Conservation (phyloP, 2,329 filamentous ascomycete genomes). For the Microdochium bolleyi region DNA sequence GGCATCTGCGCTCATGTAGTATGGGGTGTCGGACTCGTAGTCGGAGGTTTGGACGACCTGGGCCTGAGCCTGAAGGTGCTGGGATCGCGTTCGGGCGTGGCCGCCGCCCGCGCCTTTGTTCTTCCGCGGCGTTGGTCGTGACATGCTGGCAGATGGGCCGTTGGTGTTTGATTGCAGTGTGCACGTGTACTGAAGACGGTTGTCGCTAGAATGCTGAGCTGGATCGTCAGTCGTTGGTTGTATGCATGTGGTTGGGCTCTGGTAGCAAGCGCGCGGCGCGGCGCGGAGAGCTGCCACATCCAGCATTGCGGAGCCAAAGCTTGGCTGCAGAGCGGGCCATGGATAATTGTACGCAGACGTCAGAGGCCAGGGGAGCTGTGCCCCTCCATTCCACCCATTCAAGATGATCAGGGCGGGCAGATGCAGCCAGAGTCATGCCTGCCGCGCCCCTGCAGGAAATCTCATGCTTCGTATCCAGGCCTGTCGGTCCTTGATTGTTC, state of each 20-base stretch:
- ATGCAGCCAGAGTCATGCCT: too few relatives aligned
- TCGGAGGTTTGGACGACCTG: constrained; percentile 31
- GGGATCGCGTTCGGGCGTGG: background rate
- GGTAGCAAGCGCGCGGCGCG: background rate
- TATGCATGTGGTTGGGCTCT: background rate
- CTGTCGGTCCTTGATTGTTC: too few relatives aligned
- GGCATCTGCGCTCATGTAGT: constrained; percentile 34
- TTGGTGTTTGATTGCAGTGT: background rate
- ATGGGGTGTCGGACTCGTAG: constrained; percentile 58
- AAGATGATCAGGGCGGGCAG: too few relatives aligned
- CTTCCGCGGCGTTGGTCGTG: background rate
- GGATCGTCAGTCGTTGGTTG: background rate
- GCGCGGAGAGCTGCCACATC: background rate
- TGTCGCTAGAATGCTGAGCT: background rate
- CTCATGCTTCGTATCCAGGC: too few relatives aligned
- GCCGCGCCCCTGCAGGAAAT: too few relatives aligned
- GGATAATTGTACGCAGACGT: background rate
- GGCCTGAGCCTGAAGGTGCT: background rate
- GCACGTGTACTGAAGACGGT: background rate
- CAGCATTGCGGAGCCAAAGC: background rate
- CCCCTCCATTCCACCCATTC: background rate
- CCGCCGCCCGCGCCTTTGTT: background rate
- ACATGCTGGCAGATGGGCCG: background rate
- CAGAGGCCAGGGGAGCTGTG: background rate
- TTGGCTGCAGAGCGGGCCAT: background rate